phyloP scores from a whole-genome alignment of 2,329 filamentous ascomycete species.

The Phialophora tarda region DNA sequence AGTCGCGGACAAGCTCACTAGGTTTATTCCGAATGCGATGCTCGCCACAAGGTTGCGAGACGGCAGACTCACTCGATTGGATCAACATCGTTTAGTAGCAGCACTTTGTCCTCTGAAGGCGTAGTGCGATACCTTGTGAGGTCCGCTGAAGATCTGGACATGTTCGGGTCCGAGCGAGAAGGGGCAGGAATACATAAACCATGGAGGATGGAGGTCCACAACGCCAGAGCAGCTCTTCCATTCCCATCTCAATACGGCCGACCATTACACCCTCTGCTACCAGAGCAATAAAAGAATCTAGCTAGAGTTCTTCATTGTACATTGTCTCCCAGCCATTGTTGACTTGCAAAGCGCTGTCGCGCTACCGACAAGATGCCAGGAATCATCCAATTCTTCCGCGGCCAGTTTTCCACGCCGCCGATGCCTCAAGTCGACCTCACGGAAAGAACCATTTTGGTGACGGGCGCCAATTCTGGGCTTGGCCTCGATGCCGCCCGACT shows the following conservation, averaged over 20 bases:
- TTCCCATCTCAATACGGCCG: not conserved
- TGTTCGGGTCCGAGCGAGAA: not conserved
- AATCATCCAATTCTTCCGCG: constrained; percentile 26
- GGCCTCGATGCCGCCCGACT: constrained; percentile 53
- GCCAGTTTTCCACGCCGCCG: constrained; percentile 32
- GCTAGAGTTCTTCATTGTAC: not conserved
- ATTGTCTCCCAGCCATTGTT: not conserved
- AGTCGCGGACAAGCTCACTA: not conserved
- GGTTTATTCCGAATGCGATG: too few species aligned
- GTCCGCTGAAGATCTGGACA: not conserved
- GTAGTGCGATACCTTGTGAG: not conserved
- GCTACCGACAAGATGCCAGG: constrained; percentile 17
- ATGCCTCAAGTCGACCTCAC: constrained; percentile 38
- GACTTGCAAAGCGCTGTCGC: not conserved
- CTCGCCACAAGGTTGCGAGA: not conserved
- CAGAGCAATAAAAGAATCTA: not conserved
- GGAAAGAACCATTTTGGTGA: constrained; percentile 52
- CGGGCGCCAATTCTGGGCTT: constrained; percentile 53
- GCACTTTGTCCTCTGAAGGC: too few species aligned
- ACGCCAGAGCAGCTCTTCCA: not conserved
- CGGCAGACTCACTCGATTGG: not conserved
- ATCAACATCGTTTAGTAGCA: too few species aligned
- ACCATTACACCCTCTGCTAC: not conserved
- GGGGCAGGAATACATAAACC: not conserved
- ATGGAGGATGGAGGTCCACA: not conserved